These are phyloP conservation scores for Yarrowia porcina DNA, from an alignment of 805 yeast genomes.

Conservation along the genomic window DNA sequence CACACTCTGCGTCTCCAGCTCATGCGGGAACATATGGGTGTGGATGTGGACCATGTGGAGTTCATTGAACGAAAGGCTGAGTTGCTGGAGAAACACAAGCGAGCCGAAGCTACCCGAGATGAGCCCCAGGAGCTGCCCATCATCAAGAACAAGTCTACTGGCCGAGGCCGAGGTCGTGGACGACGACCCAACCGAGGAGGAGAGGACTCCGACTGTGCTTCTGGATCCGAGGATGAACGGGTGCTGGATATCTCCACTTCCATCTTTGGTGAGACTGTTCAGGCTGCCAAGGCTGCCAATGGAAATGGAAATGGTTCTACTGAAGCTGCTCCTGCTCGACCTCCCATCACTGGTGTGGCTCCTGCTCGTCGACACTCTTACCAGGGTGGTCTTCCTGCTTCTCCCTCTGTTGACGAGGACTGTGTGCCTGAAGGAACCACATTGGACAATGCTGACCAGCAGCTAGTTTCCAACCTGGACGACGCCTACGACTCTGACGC, in stretches of 20 bases:
- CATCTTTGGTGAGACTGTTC: slow-evolving; percentile 5
- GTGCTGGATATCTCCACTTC: slow-evolving; percentile 11
- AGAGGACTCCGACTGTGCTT: slow-evolving; percentile 12
- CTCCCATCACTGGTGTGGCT: neutral
- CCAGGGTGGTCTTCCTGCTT: neutral
- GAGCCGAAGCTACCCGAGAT: neutral
- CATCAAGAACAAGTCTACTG: neutral
- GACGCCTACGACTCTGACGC: slow-evolving; percentile 5
- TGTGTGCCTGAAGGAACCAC: neutral
- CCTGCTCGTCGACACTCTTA: neutral
- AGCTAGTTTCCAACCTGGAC: neutral
- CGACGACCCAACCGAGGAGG: neutral
- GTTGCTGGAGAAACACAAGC: slow-evolving; percentile 15
- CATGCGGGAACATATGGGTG: slow-evolving; percentile 96
- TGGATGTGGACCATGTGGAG: slow-evolving; percentile 83
- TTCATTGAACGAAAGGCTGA: slow-evolving; percentile 70
- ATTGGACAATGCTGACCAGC: neutral
- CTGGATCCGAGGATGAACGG: slow-evolving; percentile 15
- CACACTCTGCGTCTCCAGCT: slow-evolving; percentile 83
- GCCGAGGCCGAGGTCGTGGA: neutral
- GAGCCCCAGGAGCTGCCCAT: slow-evolving; percentile 14
- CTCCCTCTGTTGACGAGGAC: slow-evolving; percentile 5
- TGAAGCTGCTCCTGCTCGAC: neutral
- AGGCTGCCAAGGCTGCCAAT: slow-evolving; percentile 14
- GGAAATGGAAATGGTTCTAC: neutral